Conservation (phyloP, 768 basidiomycete genomes). For the Mycena capillaripes region DNA sequence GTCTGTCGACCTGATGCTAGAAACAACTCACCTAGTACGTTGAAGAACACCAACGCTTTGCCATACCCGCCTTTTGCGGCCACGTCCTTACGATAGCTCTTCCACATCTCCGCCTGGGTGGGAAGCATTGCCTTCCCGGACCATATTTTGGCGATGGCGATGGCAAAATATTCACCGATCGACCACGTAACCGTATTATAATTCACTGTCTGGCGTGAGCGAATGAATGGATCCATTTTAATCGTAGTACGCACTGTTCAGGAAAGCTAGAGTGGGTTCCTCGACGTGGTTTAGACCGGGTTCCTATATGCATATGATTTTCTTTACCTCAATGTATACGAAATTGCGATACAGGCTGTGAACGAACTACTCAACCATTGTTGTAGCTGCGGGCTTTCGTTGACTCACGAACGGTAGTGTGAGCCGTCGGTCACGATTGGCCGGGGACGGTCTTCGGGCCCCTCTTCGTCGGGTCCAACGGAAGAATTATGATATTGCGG, state of each 20-base stretch:
- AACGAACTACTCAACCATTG: too few relatives aligned
- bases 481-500: constrained; percentile 45
- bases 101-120: constrained; percentile 34
- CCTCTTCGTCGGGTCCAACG: constrained; percentile 25
- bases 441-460: constrained; percentile 23
- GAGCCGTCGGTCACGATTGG: constrained; percentile 44
- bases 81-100: constrained; percentile 29
- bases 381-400: too few relatives aligned
- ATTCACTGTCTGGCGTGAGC: constrained; percentile 17
- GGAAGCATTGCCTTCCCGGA: constrained; percentile 35
- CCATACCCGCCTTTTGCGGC: constrained; percentile 32
- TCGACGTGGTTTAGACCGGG: too few relatives aligned
- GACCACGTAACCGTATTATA: constrained; percentile 26
- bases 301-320: too few relatives aligned
- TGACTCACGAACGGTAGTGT: constrained; percentile 41
- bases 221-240: neutral
- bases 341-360: constrained; percentile 46
- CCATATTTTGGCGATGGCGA: constrained; percentile 39
- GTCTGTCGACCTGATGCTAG: neutral
- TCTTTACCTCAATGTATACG: too few relatives aligned
- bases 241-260: constrained; percentile 25
- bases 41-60: constrained; percentile 25
- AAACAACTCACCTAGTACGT: neutral
- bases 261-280: constrained; percentile 47
- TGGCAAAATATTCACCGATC: constrained; percentile 30